A percentile compares a stretch with the other conserved stretches of the same genome.
phyloP scores from a whole-genome alignment of 140 eudicot species.

The Artemisia princeps region DNA sequence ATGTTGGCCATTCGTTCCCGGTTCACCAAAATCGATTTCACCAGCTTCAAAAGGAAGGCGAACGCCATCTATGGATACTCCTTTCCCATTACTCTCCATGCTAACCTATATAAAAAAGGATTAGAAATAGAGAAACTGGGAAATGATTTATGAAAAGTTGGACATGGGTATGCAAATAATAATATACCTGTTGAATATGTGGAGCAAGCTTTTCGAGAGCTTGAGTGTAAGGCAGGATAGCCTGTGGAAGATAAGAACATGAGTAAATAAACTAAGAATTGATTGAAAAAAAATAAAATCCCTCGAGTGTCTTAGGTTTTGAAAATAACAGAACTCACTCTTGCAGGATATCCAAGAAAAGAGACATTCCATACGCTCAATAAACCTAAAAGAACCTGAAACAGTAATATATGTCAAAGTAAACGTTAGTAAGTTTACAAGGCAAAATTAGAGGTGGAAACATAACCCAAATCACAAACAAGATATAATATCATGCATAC shows the following conservation, averaged over 20 bases:
- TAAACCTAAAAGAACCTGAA: constrained; percentile 93
- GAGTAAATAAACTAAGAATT: not conserved
- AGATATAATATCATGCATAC: constrained; percentile 8
- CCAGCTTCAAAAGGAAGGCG: constrained; percentile 89
- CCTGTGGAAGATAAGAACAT: constrained; percentile 39
- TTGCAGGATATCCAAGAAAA: constrained; percentile 93
- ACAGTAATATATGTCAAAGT: constrained; percentile 12
- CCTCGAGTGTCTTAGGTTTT: not conserved
- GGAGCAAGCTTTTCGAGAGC: constrained; percentile 95
- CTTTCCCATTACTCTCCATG: constrained; percentile 99
- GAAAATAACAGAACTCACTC: constrained; percentile 52
- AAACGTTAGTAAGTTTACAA: not conserved
- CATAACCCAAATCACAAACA: not conserved
- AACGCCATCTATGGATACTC: constrained; percentile 92
- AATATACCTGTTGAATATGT: constrained; percentile 84
- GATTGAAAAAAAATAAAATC: not conserved
- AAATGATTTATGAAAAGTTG: constrained; percentile 1
- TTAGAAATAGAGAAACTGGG: constrained; percentile 5
- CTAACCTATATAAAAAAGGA: constrained; percentile 54
- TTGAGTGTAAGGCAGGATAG: constrained; percentile 90
- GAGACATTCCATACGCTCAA: constrained; percentile 96
- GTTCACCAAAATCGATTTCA: constrained; percentile 98
- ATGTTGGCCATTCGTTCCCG: constrained; percentile 99
- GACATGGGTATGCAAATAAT: constrained; percentile 8
- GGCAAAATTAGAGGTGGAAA: not conserved